phyloP scores from a whole-genome alignment of 2,329 filamentous ascomycete genomes.

The Alternaria incomplexa region DNA sequence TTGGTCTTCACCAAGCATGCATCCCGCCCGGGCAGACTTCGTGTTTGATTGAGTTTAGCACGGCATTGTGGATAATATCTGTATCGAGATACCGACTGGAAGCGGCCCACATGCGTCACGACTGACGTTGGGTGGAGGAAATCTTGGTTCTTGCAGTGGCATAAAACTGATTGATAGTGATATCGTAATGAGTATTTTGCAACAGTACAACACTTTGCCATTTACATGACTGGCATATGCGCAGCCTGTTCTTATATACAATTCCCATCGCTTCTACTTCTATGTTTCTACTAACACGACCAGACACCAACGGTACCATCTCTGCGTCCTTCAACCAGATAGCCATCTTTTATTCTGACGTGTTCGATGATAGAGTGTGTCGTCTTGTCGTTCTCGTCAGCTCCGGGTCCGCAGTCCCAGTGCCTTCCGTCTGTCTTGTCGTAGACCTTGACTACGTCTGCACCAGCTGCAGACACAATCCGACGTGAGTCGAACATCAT shows the following conservation, averaged over 20 bases:
- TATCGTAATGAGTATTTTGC: neutral
- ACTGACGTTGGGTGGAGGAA: neutral
- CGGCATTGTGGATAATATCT: neutral
- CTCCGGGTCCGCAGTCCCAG: constrained; percentile 93
- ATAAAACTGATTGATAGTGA: neutral
- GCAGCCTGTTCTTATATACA: constrained; percentile 21
- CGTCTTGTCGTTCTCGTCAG: constrained; percentile 69
- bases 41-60: neutral
- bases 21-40: neutral
- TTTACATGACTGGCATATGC: constrained; percentile 16
- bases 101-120: neutral
- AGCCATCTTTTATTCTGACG: constrained; percentile 91
- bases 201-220: constrained; percentile 17
- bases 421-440: constrained; percentile 95
- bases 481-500: constrained; percentile 96
- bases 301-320: constrained; percentile 91
- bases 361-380: constrained; percentile 68
- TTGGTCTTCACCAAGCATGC: neutral
- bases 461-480: constrained; percentile 88
- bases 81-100: neutral
- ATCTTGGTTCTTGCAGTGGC: neutral
- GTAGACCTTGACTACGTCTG: constrained; percentile 96
- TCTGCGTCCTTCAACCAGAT: constrained; percentile 85
- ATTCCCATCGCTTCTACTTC: neutral
- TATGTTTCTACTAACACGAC: constrained; percentile 51